Conservation (phyloP, 139 green algal genomes). For the Trebouxia sp. region DNA sequence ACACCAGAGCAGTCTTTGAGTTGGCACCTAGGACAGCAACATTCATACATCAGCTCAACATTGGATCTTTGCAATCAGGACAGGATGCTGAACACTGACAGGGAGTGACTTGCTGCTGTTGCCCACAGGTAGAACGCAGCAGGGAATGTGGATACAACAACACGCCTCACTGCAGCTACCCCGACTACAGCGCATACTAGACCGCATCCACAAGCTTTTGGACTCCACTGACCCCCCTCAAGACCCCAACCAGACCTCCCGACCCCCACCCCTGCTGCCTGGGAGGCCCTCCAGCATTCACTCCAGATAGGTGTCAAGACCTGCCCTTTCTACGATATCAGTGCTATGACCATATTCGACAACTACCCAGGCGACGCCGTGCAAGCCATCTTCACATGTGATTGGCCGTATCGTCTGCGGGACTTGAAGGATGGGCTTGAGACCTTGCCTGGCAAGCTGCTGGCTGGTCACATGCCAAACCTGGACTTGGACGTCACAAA, state of each 20-base stretch:
- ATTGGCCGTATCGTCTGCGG: too few species aligned
- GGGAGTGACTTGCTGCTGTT: too few species aligned
- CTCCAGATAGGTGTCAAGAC: neutral
- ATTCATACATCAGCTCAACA: too few species aligned
- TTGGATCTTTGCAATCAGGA: too few species aligned
- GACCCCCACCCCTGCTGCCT: neutral
- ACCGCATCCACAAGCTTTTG: neutral
- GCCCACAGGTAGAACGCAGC: too few species aligned
- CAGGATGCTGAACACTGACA: too few species aligned
- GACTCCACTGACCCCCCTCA: neutral
- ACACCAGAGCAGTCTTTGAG: too few species aligned
- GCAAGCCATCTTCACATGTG: too few species aligned
- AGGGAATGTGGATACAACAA: too few species aligned
- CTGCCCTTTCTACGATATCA: neutral
- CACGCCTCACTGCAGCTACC: neutral
- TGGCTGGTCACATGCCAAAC: neutral
- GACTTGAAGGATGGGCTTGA: neutral
- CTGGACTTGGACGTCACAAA: neutral
- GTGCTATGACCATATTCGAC: neutral
- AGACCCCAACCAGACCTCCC: neutral
- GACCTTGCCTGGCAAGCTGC: neutral
- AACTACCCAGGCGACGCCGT: neutral
- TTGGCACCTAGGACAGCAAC: too few species aligned
- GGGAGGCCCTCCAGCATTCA: neutral
- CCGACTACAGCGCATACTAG: neutral